Percentiles rank a stretch among this genome's conserved stretches.
phyloP scores from a whole-genome alignment of 805 yeast genomes.

The Saturnispora serradocipensis region DNA sequence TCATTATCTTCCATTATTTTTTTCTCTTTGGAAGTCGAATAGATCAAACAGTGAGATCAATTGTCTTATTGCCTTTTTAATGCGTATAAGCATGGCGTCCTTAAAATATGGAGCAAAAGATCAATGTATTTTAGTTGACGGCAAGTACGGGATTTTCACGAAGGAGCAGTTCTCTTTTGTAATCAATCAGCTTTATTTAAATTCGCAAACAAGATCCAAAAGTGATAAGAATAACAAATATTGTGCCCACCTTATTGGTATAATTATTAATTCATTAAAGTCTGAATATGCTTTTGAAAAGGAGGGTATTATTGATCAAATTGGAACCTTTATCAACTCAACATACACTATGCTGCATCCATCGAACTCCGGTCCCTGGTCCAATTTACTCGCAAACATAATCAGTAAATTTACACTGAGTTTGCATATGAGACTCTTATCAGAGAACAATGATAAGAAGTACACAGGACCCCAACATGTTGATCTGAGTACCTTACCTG shows the following conservation, averaged over 20 bases:
- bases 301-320: constrained; percentile 40
- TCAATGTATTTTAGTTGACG: constrained; percentile 28
- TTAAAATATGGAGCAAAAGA: constrained; percentile 28
- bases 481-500: constrained; percentile 15
- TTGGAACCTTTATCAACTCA: constrained; percentile 54
- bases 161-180: constrained; percentile 51
- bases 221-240: constrained; percentile 22
- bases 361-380: constrained; percentile 88
- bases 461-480: constrained; percentile 13
- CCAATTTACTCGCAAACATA: constrained; percentile 55
- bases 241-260: constrained; percentile 22
- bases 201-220: constrained; percentile 18
- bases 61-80: constrained; percentile 55
- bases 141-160: constrained; percentile 55
- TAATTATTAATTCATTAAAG: constrained; percentile 55
- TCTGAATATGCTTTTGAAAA: constrained; percentile 35
- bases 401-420: constrained; percentile 50
- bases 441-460: constrained; percentile 36
- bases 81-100: constrained; percentile 46
- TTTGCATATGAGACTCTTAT: constrained; percentile 48
- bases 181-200: constrained; percentile 40
- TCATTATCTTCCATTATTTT: constrained; percentile 53
- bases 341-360: constrained; percentile 84
- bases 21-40: constrained; percentile 62
- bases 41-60: constrained; percentile 44